phyloP scores from a whole-genome alignment of 345 rosid genomes.

The Boechera stricta region DNA sequence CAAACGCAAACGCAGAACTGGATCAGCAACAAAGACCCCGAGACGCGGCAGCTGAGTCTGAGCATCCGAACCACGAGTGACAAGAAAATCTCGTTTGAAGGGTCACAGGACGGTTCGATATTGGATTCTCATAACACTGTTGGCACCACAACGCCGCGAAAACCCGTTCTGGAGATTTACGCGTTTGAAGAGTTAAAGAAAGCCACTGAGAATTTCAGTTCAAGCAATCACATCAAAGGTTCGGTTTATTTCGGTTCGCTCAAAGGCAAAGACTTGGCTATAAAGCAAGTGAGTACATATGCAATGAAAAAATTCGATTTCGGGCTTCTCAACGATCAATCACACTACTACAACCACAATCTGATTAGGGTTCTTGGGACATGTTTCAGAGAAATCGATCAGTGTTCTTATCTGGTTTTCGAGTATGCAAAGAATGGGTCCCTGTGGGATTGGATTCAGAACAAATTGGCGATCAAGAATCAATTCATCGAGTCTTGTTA shows the following conservation, averaged over 20 bases:
- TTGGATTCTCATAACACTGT: constrained; percentile 51
- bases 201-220: constrained; percentile 83
- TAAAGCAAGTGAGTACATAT: constrained; percentile 54
- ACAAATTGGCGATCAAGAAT: constrained; percentile 89
- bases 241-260: constrained; percentile 78
- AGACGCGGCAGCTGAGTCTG: constrained; percentile 74
- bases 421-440: constrained; percentile 92
- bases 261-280: constrained; percentile 78
- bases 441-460: constrained; percentile 88
- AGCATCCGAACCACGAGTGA: constrained; percentile 83
- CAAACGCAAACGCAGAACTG: constrained; percentile 46
- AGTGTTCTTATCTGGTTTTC: constrained; percentile 60
- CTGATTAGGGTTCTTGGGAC: constrained; percentile 75
- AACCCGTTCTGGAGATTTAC: constrained; percentile 57
- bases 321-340: constrained; percentile 53
- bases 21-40: constrained; percentile 49
- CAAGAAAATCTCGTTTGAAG: constrained; percentile 85
- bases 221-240: constrained; percentile 76
- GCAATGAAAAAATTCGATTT: constrained; percentile 56
- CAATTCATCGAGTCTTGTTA: constrained; percentile 91
- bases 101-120: constrained; percentile 58
- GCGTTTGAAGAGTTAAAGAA: constrained; percentile 66
- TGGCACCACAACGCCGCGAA: constrained; percentile 53
- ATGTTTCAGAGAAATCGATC: constrained; percentile 52
- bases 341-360: constrained; percentile 76